phyloP scores from a whole-genome alignment of 768 basidiomycete species.

The Amanita jacksonii region DNA sequence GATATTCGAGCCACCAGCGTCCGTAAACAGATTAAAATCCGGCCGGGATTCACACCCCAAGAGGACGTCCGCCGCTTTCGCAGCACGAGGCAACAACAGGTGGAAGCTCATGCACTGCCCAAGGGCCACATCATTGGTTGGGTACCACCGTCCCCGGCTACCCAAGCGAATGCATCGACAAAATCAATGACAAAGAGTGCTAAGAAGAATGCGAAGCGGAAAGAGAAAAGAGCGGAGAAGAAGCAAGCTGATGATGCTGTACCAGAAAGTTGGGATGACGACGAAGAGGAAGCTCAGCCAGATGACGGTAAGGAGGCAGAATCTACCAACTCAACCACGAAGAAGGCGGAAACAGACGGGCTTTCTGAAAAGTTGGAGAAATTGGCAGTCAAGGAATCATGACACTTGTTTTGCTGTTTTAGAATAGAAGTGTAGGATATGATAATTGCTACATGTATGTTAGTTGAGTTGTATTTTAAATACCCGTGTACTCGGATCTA shows the following conservation, averaged over 20 bases:
- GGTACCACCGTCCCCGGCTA: constrained; percentile 48
- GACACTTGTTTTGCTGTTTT: constrained; percentile 7
- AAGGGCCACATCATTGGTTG: constrained; percentile 83
- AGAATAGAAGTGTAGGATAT: constrained; percentile 12
- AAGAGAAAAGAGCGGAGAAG: constrained; percentile 56
- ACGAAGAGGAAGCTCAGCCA: constrained; percentile 22
- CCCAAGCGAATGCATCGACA: constrained; percentile 22
- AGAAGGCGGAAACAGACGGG: constrained; percentile 12
- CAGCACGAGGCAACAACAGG: constrained; percentile 62
- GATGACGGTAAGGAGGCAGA: constrained; percentile 1
- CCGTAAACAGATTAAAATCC: constrained; percentile 81
- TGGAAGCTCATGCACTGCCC: constrained; percentile 53
- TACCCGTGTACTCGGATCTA: not conserved
- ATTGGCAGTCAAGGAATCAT: constrained; percentile 40
- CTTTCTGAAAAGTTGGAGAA: constrained; percentile 47
- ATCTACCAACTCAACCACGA: not conserved
- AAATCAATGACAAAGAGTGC: constrained; percentile 68
- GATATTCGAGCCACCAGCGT: constrained; percentile 35
- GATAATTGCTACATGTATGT: constrained; percentile 24
- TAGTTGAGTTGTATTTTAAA: constrained; percentile 20
- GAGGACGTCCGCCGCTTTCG: constrained; percentile 89
- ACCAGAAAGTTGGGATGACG: constrained; percentile 76
- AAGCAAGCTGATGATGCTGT: constrained; percentile 36
- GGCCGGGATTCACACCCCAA: constrained; percentile 91
- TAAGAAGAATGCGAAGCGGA: constrained; percentile 72